Evolutionary conservation across 2,329 filamentous ascomycete species (phyloP).

Genomic region (Fusarium sublunatum): DNA sequence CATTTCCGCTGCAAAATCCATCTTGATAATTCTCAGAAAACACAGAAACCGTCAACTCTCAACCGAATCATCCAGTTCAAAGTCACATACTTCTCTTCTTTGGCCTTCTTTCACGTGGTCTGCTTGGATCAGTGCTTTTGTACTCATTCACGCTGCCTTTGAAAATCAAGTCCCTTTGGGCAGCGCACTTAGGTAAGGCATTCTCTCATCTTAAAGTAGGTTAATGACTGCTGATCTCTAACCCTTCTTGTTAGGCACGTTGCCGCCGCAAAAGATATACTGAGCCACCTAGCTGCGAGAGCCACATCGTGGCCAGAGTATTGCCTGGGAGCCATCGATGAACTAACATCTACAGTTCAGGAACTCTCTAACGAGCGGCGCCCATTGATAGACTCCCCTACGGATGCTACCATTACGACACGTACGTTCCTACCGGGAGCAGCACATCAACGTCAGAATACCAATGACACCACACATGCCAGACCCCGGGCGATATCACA

Average conservation of each 20-base stretch:
- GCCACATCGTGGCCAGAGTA: slow-evolving; percentile 52
- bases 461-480: background rate
- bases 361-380: slow-evolving; percentile 38
- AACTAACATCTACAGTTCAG: slow-evolving; percentile 46
- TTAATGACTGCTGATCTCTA: background rate
- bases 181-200: slow-evolving; percentile 53
- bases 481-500: slow-evolving; percentile 10
- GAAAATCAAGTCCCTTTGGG: slow-evolving; percentile 55
- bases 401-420: slow-evolving; percentile 17
- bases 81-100: slow-evolving; percentile 50
- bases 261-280: slow-evolving; percentile 45
- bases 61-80: slow-evolving; percentile 9
- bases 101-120: slow-evolving; percentile 66
- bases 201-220: fast-evolving
- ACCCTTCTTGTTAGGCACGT: slow-evolving; percentile 40
- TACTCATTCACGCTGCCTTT: slow-evolving; percentile 62
- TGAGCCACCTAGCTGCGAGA: slow-evolving; percentile 45
- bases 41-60: slow-evolving; percentile 31
- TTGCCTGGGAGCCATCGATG: slow-evolving; percentile 49
- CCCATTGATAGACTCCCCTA: slow-evolving; percentile 26
- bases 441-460: background rate
- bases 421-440: background rate
- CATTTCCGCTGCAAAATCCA: slow-evolving; percentile 61
- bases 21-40: slow-evolving; percentile 56
- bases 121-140: slow-evolving; percentile 64